phyloP scores from a whole-genome alignment of 2,329 filamentous ascomycete genomes.

The Talaromyces sp. region DNA sequence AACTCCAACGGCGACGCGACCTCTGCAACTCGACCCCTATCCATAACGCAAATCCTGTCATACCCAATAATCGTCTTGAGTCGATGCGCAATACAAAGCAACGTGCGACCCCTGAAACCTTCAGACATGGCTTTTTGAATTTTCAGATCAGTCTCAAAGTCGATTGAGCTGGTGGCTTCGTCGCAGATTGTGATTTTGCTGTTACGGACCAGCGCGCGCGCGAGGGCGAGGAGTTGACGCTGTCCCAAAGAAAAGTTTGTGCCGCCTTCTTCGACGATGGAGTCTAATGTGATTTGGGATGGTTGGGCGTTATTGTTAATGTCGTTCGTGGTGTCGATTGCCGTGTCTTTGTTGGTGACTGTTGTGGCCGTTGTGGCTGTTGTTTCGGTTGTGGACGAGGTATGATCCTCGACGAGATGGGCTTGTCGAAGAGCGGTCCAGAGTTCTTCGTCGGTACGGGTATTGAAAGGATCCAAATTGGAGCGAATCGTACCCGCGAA shows the following conservation, averaged over 20 bases:
- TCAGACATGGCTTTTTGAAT: conserved; percentile 80
- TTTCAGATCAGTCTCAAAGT: conserved; percentile 92
- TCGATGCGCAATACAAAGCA: conserved; percentile 84
- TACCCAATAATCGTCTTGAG: conserved; percentile 86
- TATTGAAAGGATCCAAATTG: conserved; percentile 20
- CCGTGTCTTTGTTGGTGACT: conserved; percentile 23
- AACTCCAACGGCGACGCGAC: conserved; percentile 62
- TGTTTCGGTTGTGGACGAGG: conserved; percentile 37
- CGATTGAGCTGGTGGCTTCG: conserved; percentile 82
- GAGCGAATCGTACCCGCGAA: conserved; percentile 19
- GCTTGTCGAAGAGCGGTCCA: conserved; percentile 17
- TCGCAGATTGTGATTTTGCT: conserved; percentile 90
- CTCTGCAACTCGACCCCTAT: conserved; percentile 79
- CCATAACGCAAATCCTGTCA: conserved; percentile 92
- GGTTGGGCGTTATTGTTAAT: background rate
- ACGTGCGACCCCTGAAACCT: conserved; percentile 76
- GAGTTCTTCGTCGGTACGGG: conserved; percentile 18
- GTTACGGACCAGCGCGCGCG: conserved; percentile 76
- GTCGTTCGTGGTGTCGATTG: background rate
- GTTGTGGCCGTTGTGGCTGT: conserved; percentile 44
- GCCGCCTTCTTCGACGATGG: conserved; percentile 80
- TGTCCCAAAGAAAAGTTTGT: conserved; percentile 91
- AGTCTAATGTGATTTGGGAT: conserved; percentile 71
- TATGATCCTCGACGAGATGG: conserved; percentile 28
- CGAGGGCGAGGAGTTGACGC: conserved; percentile 85